These are phyloP conservation scores for Pythium periplocum DNA, from an alignment of 352 stramenopile genomes.

Conservation along the genomic window DNA sequence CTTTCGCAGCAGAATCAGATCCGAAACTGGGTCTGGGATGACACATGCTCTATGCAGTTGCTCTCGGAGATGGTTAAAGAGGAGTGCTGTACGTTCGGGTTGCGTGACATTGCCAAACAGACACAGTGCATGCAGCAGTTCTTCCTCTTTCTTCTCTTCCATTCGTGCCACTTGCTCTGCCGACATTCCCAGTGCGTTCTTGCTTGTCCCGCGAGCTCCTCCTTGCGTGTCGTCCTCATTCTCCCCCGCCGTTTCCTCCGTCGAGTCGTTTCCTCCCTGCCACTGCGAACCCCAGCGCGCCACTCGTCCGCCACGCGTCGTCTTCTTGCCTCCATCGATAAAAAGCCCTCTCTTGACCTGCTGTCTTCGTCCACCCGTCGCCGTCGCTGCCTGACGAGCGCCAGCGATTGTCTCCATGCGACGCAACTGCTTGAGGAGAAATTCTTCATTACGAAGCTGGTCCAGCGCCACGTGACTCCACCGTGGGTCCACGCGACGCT, in stretches of 20 bases:
- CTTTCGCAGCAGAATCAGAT: slow-evolving; percentile 40
- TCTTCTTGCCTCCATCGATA: slow-evolving; percentile 19
- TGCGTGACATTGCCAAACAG: slow-evolving; percentile 46
- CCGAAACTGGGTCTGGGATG: slow-evolving; percentile 52
- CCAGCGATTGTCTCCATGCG: slow-evolving; percentile 43
- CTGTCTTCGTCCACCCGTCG: too few relatives aligned
- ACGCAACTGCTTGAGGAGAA: slow-evolving; percentile 58
- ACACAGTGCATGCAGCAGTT: slow-evolving; percentile 43
- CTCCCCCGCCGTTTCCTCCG: slow-evolving; percentile 16
- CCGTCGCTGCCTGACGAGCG: slow-evolving; percentile 18
- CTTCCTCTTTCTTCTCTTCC: slow-evolving; percentile 21
- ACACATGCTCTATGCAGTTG: slow-evolving; percentile 29
- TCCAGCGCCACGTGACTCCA: slow-evolving; percentile 62
- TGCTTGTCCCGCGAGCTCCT: slow-evolving; percentile 7
- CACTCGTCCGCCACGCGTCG: slow-evolving; percentile 8
- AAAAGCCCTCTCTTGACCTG: slow-evolving; percentile 14
- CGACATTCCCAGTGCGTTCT: not conserved
- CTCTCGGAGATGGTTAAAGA: slow-evolving; percentile 45
- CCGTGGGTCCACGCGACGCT: slow-evolving; percentile 42
- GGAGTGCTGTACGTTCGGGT: slow-evolving; percentile 29
- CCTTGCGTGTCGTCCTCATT: slow-evolving; percentile 16
- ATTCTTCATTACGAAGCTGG: slow-evolving; percentile 62
- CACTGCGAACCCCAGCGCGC: slow-evolving; percentile 8
- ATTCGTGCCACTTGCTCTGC: slow-evolving; percentile 1
- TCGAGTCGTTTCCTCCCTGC: slow-evolving; percentile 16